Percentiles rank a stretch among this genome's conserved stretches.
phyloP scores from a whole-genome alignment of 352 stramenopile genomes.

The Plasmopara muralis region DNA sequence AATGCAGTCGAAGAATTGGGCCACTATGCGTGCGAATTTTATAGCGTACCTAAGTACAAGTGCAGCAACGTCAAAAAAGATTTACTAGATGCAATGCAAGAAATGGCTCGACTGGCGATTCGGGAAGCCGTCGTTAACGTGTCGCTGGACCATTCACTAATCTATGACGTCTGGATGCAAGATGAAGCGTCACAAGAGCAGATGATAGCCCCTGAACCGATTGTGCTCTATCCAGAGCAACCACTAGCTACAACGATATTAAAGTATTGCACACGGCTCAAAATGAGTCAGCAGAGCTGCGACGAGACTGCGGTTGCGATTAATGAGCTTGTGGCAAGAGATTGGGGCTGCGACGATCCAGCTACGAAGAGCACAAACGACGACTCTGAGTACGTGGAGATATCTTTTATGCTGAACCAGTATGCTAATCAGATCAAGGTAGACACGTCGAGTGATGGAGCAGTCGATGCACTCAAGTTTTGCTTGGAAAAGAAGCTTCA shows the following conservation, averaged over 20 bases:
- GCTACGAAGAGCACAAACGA: neutral
- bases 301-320: slow-evolving; percentile 14
- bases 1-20: slow-evolving; percentile 24
- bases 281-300: slow-evolving; percentile 14
- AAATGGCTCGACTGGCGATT: slow-evolving; percentile 39
- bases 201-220: slow-evolving; percentile 15
- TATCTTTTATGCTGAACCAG: slow-evolving; percentile 20
- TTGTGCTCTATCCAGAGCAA: slow-evolving; percentile 34
- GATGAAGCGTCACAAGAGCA: slow-evolving; percentile 9
- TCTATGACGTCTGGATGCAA: slow-evolving; percentile 30
- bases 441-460: slow-evolving; percentile 18
- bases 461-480: slow-evolving; percentile 32
- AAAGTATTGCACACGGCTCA: slow-evolving; percentile 24
- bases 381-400: slow-evolving; percentile 9
- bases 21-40: slow-evolving; percentile 15
- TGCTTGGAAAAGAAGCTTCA: slow-evolving; percentile 27
- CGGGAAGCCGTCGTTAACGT: slow-evolving; percentile 51
- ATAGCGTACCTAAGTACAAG: slow-evolving; percentile 27
- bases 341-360: slow-evolving; percentile 45
- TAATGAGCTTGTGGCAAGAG: slow-evolving; percentile 22
- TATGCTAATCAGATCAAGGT: slow-evolving; percentile 15
- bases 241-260: slow-evolving; percentile 26
- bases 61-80: slow-evolving; percentile 25
- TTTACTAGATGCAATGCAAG: slow-evolving; percentile 29
- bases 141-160: slow-evolving; percentile 44